Percentiles rank a stretch among this genome's conserved stretches.
These are phyloP conservation scores for Sugiyamaella americana DNA, from an alignment of 805 yeast genomes.

Conservation along the genomic window DNA sequence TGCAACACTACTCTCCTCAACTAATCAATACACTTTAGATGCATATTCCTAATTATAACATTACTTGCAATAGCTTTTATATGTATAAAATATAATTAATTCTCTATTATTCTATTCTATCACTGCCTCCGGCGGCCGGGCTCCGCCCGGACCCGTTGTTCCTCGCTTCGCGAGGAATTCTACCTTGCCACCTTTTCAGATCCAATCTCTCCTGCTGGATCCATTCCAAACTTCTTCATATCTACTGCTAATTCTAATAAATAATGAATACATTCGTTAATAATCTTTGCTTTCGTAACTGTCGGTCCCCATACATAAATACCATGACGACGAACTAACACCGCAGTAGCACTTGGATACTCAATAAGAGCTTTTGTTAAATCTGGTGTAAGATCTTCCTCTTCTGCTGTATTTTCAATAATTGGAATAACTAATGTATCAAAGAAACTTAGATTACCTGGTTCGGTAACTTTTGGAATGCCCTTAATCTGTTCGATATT, in stretches of 20 bases:
- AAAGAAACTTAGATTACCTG: conserved; percentile 63
- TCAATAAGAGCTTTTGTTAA: conserved; percentile 56
- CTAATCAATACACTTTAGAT: too few species aligned
- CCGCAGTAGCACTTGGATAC: conserved; percentile 78
- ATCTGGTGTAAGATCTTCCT: conserved; percentile 65
- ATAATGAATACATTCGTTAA: conserved; percentile 90
- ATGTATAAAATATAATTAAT: too few species aligned
- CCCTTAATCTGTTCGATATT: conserved; percentile 93
- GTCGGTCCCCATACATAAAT: conserved; percentile 94
- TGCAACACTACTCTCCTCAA: too few species aligned
- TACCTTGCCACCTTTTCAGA: too few species aligned
- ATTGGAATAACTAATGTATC: conserved; percentile 83
- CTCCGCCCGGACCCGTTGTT: too few species aligned
- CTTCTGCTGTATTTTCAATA: conserved; percentile 84
- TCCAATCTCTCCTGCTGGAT: conserved; percentile 26
- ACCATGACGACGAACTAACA: conserved; percentile 88
- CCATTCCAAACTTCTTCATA: conserved; percentile 67
- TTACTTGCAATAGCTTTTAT: too few species aligned
- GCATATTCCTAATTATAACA: too few species aligned
- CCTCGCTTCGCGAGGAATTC: too few species aligned
- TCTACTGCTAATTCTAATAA: conserved; percentile 77
- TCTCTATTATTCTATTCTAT: too few species aligned
- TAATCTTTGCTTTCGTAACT: conserved; percentile 87
- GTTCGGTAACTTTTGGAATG: conserved; percentile 58
- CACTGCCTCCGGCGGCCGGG: too few species aligned